A percentile compares a stretch with the other conserved stretches of the same genome.
These are phyloP conservation scores for Ophioceras dolichostomum DNA, from an alignment of 2,329 filamentous ascomycete species.

Conservation along the genomic window DNA sequence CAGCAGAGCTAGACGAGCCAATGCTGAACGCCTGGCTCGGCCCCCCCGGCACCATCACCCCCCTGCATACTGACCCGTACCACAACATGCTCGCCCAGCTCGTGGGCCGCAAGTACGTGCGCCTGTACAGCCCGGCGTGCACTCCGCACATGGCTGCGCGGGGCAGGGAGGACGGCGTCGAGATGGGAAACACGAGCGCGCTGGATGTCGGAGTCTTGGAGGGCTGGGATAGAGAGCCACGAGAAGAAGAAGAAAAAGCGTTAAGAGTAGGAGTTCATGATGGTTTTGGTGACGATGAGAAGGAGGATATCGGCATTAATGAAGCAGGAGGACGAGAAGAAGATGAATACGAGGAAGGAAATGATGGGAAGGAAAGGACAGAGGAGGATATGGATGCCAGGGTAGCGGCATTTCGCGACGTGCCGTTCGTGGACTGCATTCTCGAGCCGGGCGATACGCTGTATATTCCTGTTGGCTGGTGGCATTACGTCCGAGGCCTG, in stretches of 20 bases:
- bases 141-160: slow-evolving; percentile 42
- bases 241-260: slow-evolving; percentile 12
- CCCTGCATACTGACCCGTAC: slow-evolving; percentile 86
- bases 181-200: slow-evolving; percentile 84
- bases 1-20: slow-evolving; percentile 39
- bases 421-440: slow-evolving; percentile 64
- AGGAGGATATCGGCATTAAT: slow-evolving; percentile 8
- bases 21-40: slow-evolving; percentile 90
- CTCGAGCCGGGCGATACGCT: slow-evolving; percentile 72
- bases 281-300: slow-evolving; percentile 20
- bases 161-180: slow-evolving; percentile 55
- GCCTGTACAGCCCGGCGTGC: slow-evolving; percentile 64
- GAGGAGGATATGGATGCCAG: slow-evolving; percentile 18
- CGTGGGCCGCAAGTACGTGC: slow-evolving; percentile 83
- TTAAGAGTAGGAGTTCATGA: slow-evolving; percentile 14
- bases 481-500: slow-evolving; percentile 88
- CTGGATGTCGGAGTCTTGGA: slow-evolving; percentile 65
- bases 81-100: slow-evolving; percentile 88
- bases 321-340: slow-evolving; percentile 7
- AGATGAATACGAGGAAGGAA: slow-evolving; percentile 4
- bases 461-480: slow-evolving; percentile 91
- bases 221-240: slow-evolving; percentile 34
- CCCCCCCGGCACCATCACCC: slow-evolving; percentile 76
- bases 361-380: slow-evolving; percentile 10
- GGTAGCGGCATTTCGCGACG: slow-evolving; percentile 36